phyloP scores from a whole-genome alignment of 768 basidiomycete genomes.

The Macrolepiota dolichaula region DNA sequence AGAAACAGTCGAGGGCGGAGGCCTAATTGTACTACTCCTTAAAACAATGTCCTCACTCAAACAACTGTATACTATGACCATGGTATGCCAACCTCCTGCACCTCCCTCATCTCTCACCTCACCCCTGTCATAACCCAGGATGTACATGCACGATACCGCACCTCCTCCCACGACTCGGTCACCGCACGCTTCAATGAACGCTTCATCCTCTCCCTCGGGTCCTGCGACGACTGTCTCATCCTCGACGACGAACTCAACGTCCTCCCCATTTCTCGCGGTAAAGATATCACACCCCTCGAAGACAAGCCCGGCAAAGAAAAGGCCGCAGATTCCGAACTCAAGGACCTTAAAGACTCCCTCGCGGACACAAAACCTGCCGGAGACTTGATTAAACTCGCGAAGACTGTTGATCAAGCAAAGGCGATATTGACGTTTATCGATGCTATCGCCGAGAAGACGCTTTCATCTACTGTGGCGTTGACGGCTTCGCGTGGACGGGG shows the following conservation, averaged over 20 bases:
- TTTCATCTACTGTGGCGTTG: slow-evolving; percentile 91
- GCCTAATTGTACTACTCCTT: slow-evolving; percentile 80
- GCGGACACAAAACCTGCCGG: slow-evolving; percentile 84
- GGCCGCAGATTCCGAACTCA: slow-evolving; percentile 61
- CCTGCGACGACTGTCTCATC: slow-evolving; percentile 88
- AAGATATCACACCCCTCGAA: slow-evolving; percentile 77
- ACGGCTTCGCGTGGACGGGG: slow-evolving; percentile 95
- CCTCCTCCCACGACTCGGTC: slow-evolving; percentile 84
- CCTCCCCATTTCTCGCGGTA: slow-evolving; percentile 90
- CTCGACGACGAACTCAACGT: slow-evolving; percentile 98
- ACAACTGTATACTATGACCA: slow-evolving; percentile 91
- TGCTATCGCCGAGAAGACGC: slow-evolving; percentile 87
- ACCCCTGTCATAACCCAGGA: slow-evolving; percentile 53
- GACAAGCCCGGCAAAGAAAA: slow-evolving; percentile 30
- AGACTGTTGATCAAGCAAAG: slow-evolving; percentile 93
- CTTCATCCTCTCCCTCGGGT: slow-evolving; percentile 95
- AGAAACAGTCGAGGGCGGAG: slow-evolving; percentile 97
- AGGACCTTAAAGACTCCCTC: slow-evolving; percentile 73
- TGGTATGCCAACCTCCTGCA: slow-evolving; percentile 34
- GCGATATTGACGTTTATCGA: slow-evolving; percentile 94
- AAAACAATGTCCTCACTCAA: slow-evolving; percentile 93
- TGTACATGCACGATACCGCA: slow-evolving; percentile 92
- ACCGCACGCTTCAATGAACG: slow-evolving; percentile 98
- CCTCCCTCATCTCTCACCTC: background rate
- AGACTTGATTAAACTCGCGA: slow-evolving; percentile 84